A percentile compares a stretch with the other conserved stretches of the same genome.
Conservation (phyloP, 2,329 filamentous ascomycete genomes). For the Penicillium concentricum region DNA sequence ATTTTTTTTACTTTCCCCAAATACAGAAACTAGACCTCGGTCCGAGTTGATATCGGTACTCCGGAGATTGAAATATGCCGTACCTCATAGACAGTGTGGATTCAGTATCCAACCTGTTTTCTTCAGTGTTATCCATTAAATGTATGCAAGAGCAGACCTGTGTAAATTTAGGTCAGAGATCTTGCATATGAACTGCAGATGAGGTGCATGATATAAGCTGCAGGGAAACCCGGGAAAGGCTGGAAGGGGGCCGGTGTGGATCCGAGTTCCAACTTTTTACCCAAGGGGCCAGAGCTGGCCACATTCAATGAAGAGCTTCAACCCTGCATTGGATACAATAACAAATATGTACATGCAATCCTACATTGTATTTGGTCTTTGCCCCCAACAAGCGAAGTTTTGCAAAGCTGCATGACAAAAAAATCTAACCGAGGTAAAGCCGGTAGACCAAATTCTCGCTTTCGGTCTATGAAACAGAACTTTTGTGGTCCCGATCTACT, state of each 20-base stretch:
- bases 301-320: neutral
- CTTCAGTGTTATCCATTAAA: neutral
- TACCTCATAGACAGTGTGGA: neutral
- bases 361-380: neutral
- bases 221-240: constrained; percentile 15
- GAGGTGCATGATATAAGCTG: constrained; percentile 2
- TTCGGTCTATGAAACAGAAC: neutral
- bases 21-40: neutral
- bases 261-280: neutral
- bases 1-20: too few species aligned
- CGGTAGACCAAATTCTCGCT: neutral
- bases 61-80: neutral
- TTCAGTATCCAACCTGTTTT: neutral
- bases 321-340: neutral
- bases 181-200: constrained; percentile 17
- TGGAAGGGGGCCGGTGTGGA: constrained; percentile 6
- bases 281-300: neutral
- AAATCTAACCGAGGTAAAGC: neutral
- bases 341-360: neutral
- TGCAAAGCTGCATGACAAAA: neutral
- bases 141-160: constrained; percentile 7
- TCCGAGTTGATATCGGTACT: neutral
- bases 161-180: constrained; percentile 17
- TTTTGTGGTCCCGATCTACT: neutral
- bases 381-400: neutral